These are phyloP conservation scores for Apiospora marii DNA, from an alignment of 2,329 filamentous ascomycete species.

Conservation along the genomic window DNA sequence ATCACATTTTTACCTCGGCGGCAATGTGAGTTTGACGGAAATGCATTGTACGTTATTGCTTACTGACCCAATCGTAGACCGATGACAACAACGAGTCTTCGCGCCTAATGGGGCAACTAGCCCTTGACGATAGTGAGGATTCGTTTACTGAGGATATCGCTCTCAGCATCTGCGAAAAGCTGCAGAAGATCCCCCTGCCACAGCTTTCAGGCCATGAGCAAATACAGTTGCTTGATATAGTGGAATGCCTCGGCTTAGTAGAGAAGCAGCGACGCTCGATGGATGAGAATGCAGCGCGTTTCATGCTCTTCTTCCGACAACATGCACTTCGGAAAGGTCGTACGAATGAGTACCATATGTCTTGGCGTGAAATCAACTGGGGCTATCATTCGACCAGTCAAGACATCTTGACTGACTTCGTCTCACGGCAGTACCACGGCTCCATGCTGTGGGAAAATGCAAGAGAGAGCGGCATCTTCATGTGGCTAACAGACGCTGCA, in stretches of 20 bases:
- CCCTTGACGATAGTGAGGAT: slow-evolving; percentile 63
- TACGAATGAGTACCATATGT: slow-evolving; percentile 70
- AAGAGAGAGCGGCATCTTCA: slow-evolving; percentile 86
- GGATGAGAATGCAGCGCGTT: slow-evolving; percentile 88
- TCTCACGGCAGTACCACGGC: slow-evolving; percentile 80
- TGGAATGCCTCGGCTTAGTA: slow-evolving; percentile 84
- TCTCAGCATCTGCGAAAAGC: slow-evolving; percentile 73
- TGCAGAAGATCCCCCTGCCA: slow-evolving; percentile 78
- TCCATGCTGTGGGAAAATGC: slow-evolving; percentile 86
- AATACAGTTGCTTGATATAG: slow-evolving; percentile 82
- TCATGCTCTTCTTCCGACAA: slow-evolving; percentile 87
- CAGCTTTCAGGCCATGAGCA: slow-evolving; percentile 87
- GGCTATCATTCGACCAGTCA: slow-evolving; percentile 86
- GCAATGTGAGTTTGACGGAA: slow-evolving; percentile 39
- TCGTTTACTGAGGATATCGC: slow-evolving; percentile 77
- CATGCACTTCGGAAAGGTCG: slow-evolving; percentile 75
- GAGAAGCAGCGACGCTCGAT: slow-evolving; percentile 88
- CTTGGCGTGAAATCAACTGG: slow-evolving; percentile 84
- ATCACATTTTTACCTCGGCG: slow-evolving; percentile 63
- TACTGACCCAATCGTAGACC: slow-evolving; percentile 23
- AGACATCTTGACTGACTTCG: slow-evolving; percentile 86
- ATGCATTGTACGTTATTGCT: not conserved
- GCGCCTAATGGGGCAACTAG: slow-evolving; percentile 47
- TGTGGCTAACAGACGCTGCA: slow-evolving; percentile 85
- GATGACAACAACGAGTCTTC: slow-evolving; percentile 41